These are phyloP conservation scores for Mayamaea pseudoterrestris DNA, from an alignment of 108 stramenopile species.

Conservation along the genomic window DNA sequence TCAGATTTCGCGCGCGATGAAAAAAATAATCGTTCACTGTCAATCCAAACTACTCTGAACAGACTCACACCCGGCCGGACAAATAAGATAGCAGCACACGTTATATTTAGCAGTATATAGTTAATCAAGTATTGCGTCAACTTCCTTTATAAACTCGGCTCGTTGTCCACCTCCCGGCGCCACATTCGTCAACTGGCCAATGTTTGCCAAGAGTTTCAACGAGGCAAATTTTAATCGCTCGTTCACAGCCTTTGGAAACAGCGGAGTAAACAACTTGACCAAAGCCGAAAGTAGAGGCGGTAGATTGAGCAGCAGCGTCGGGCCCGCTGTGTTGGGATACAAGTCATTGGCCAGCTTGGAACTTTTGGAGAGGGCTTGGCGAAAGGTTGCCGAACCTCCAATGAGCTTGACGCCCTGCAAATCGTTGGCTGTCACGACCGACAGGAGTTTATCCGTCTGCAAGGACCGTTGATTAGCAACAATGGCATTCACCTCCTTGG, in stretches of 20 bases:
- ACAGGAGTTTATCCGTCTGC: conserved; percentile 28
- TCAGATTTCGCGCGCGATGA: no score
- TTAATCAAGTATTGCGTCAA: no score
- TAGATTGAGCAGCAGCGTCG: conserved; percentile 67
- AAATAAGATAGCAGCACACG: no score
- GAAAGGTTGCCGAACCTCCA: conserved; percentile 47
- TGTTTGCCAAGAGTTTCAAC: no score
- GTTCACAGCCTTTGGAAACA: conserved; percentile 57
- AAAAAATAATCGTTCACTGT: no score
- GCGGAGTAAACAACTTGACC: conserved; percentile 69
- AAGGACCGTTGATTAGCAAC: conserved; percentile 53
- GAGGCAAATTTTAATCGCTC: conserved; percentile 53
- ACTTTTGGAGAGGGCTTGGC: conserved; percentile 41
- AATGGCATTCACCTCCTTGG: conserved; percentile 58
- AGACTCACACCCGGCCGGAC: no score
- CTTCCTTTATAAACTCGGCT: no score
- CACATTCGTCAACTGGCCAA: no score
- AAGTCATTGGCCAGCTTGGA: conserved; percentile 47
- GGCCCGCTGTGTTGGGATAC: conserved; percentile 55
- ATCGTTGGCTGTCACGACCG: conserved; percentile 62
- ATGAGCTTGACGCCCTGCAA: conserved; percentile 51
- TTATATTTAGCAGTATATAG: no score
- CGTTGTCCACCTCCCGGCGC: no score
- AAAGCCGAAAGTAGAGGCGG: conserved; percentile 47
- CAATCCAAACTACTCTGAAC: no score